A percentile compares a stretch with the other conserved stretches of the same genome.
Evolutionary conservation across 2,329 filamentous ascomycete species (phyloP).

Genomic region (Sarocladiaceae sp.): DNA sequence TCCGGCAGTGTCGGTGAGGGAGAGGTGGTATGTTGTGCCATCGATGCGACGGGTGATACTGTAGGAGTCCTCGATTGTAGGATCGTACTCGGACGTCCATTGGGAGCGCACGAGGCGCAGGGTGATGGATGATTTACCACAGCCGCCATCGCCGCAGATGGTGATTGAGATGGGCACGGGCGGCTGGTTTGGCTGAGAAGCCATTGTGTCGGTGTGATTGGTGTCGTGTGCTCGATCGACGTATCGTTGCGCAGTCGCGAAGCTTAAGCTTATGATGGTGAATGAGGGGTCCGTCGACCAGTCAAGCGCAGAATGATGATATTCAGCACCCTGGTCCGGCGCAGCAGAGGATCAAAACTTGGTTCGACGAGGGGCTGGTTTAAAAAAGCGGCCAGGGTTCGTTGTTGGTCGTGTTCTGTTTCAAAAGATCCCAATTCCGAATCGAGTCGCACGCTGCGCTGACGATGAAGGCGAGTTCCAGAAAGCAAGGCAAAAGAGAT

Average conservation of each 20-base stretch:
- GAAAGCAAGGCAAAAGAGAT: not conserved
- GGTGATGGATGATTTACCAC: constrained; percentile 81
- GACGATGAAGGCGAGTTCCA: not conserved
- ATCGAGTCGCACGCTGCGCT: not conserved
- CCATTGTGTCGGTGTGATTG: not conserved
- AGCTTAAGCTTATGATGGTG: not conserved
- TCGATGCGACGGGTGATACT: constrained; percentile 76
- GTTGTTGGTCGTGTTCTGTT: not conserved
- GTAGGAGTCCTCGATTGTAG: constrained; percentile 81
- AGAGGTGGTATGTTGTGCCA: constrained; percentile 74
- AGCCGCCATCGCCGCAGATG: constrained; percentile 82
- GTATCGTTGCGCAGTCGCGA: too few species aligned
- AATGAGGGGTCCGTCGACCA: not conserved
- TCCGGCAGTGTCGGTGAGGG: constrained; percentile 79
- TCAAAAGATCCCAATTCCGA: not conserved
- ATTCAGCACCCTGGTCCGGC: not conserved
- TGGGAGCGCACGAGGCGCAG: constrained; percentile 75
- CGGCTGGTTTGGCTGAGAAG: constrained; percentile 14
- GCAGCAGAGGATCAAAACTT: not conserved
- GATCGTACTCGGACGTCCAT: constrained; percentile 82
- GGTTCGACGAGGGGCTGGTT: not conserved
- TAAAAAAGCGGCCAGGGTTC: not conserved
- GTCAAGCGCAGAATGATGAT: not conserved
- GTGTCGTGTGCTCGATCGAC: not conserved
- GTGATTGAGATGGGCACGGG: constrained; percentile 67